phyloP scores from a whole-genome alignment of 441 rosid species.

The Erodium texanum region DNA sequence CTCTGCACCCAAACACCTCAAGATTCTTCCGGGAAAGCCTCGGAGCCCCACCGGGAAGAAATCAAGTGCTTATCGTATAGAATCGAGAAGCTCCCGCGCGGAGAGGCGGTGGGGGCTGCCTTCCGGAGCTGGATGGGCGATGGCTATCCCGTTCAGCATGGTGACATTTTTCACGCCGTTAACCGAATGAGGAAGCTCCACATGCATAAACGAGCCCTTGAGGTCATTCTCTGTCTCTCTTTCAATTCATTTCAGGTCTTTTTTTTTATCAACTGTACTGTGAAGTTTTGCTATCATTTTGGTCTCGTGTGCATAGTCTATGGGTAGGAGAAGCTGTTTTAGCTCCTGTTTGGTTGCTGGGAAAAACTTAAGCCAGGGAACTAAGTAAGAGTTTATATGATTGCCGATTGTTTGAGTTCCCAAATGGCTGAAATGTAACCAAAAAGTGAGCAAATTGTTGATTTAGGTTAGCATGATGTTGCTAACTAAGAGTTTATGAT shows the following conservation, averaged over 20 bases:
- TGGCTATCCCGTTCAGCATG: constrained; percentile 73
- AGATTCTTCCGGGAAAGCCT: neutral
- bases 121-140: constrained; percentile 88
- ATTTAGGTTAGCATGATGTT: too few relatives aligned
- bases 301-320: neutral
- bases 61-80: constrained; percentile 55
- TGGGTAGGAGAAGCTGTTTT: neutral
- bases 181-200: constrained; percentile 70
- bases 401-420: neutral
- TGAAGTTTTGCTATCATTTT: neutral
- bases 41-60: constrained; percentile 20
- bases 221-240: constrained; percentile 34
- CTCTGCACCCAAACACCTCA: constrained; percentile 28
- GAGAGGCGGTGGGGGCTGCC: constrained; percentile 58
- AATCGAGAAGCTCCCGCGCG: constrained; percentile 54
- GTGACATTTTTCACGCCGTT: constrained; percentile 75
- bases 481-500: neutral
- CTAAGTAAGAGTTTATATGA: neutral
- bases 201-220: constrained; percentile 54
- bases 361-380: too few relatives aligned
- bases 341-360: too few relatives aligned
- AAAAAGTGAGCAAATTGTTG: neutral
- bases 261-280: neutral
- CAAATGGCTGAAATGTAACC: too few relatives aligned
- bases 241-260: neutral